Evolutionary conservation across 2,329 filamentous ascomycete species (phyloP).

Genomic region (Apiospora rasikravindrae): DNA sequence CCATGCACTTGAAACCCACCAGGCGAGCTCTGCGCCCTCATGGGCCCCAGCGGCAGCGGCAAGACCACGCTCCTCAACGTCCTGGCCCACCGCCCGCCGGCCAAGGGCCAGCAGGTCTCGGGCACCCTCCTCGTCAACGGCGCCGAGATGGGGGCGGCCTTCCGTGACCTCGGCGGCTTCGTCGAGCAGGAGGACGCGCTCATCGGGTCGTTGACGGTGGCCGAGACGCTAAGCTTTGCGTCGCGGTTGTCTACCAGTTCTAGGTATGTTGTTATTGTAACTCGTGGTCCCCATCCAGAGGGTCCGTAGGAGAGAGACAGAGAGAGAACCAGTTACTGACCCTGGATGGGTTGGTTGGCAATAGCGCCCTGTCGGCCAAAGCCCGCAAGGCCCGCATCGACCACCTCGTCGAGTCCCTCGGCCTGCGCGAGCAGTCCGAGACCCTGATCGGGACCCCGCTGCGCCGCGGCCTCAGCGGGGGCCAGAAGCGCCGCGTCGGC

Average conservation of each 20-base stretch:
- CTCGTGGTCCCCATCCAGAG: too few species aligned
- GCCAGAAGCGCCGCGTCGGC: constrained; percentile 81
- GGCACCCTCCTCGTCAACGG: constrained; percentile 66
- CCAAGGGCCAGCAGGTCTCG: constrained; percentile 54
- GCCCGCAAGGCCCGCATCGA: constrained; percentile 69
- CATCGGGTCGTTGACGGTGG: constrained; percentile 79
- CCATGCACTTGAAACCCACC: neutral
- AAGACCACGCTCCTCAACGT: constrained; percentile 83
- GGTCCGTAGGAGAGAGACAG: too few species aligned
- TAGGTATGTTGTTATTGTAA: too few species aligned
- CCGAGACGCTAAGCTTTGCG: constrained; percentile 80
- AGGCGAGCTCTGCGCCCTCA: constrained; percentile 78
- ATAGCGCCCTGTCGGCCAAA: constrained; percentile 48
- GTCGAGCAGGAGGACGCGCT: constrained; percentile 90
- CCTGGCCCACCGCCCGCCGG: constrained; percentile 66
- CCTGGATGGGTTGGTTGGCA: too few species aligned
- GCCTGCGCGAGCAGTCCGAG: constrained; percentile 70
- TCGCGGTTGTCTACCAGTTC: constrained; percentile 66
- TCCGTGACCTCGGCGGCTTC: constrained; percentile 73
- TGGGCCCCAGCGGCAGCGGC: constrained; percentile 77
- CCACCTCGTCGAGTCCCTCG: constrained; percentile 73
- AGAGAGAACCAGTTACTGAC: too few species aligned
- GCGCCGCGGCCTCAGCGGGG: constrained; percentile 81
- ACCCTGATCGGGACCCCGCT: constrained; percentile 85
- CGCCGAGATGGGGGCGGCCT: constrained; percentile 52